Evolutionary conservation across 805 yeast species (phyloP).

Genomic region (Novakomyces olei): DNA sequence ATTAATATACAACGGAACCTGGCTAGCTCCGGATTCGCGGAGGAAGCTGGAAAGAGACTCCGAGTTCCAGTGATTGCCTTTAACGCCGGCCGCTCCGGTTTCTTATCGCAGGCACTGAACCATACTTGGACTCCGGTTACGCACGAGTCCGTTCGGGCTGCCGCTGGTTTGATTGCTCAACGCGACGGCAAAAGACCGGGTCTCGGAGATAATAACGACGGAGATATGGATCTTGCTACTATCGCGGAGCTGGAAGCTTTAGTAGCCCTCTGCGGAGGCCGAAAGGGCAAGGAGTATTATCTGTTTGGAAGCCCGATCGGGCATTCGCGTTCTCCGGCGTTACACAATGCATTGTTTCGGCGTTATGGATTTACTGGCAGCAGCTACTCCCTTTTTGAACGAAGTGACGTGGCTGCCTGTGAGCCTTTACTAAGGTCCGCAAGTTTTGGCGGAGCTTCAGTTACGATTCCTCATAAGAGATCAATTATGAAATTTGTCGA

Average conservation of each 20-base stretch:
- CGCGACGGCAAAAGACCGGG: too few relatives aligned
- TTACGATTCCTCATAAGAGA: slow-evolving; percentile 80
- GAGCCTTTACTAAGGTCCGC: slow-evolving; percentile 4
- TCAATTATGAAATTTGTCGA: slow-evolving; percentile 48
- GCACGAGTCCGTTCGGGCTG: too few relatives aligned
- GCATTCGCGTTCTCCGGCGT: slow-evolving; percentile 73
- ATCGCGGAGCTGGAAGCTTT: too few relatives aligned
- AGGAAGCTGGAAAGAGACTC: slow-evolving; percentile 22
- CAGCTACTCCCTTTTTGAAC: slow-evolving; percentile 25
- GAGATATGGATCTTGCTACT: too few relatives aligned
- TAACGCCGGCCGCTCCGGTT: slow-evolving; percentile 60
- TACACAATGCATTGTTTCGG: slow-evolving; percentile 63
- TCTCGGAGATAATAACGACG: too few relatives aligned
- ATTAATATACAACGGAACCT: too few relatives aligned
- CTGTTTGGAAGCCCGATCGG: slow-evolving; percentile 13
- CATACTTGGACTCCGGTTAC: slow-evolving; percentile 65
- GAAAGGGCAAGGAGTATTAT: slow-evolving; percentile 29
- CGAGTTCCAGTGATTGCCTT: slow-evolving; percentile 50
- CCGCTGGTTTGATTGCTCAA: too few relatives aligned
- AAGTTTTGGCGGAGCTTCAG: slow-evolving; percentile 77
- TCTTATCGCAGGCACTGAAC: slow-evolving; percentile 58
- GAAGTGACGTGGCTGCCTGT: slow-evolving; percentile 38
- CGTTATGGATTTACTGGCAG: slow-evolving; percentile 65
- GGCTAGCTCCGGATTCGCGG: slow-evolving; percentile 45
- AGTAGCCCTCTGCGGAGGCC: too few relatives aligned